Evolutionary conservation across 192 early-diverging fungal species (phyloP).

Genomic region (Coemansia sp.): DNA sequence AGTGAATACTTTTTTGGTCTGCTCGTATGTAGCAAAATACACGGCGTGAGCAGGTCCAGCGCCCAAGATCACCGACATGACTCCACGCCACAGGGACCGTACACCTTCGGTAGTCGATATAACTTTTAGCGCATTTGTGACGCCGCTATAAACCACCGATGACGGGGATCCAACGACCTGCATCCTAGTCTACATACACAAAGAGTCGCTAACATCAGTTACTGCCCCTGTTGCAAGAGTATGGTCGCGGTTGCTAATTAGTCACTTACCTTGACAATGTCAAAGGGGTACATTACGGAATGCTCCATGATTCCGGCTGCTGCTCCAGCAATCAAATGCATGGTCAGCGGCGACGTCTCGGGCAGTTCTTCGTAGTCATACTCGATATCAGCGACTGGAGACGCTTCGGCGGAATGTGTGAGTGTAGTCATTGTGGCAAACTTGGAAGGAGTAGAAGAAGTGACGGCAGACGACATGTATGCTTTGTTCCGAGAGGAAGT

Average conservation of each 20-base stretch:
- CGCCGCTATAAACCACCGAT: slow-evolving; percentile 69
- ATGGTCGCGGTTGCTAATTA: not conserved
- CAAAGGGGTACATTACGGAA: slow-evolving; percentile 92
- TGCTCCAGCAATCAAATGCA: slow-evolving; percentile 89
- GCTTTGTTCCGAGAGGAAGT: not conserved
- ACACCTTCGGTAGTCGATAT: slow-evolving; percentile 78
- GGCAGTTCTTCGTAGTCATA: slow-evolving; percentile 92
- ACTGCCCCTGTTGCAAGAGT: not conserved
- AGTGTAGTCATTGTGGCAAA: slow-evolving; percentile 9
- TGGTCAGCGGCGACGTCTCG: slow-evolving; percentile 73
- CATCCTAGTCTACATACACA: slow-evolving; percentile 80
- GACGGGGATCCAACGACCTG: slow-evolving; percentile 77
- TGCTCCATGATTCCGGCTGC: slow-evolving; percentile 98
- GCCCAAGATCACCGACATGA: slow-evolving; percentile 88
- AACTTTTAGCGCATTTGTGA: slow-evolving; percentile 67
- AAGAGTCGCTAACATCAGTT: not conserved
- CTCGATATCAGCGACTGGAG: slow-evolving; percentile 42
- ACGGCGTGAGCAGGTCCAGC: slow-evolving; percentile 96
- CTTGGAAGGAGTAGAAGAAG: not conserved
- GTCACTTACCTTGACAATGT: slow-evolving; percentile 82
- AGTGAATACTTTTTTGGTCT: slow-evolving; percentile 78
- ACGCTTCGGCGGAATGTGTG: slow-evolving; percentile 6
- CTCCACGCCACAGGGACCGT: slow-evolving; percentile 88
- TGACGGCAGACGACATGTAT: slow-evolving; percentile 12
- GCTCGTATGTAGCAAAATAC: slow-evolving; percentile 94